A percentile compares a stretch with the other conserved stretches of the same genome.
Evolutionary conservation across 345 rosid genomes (phyloP).

Genomic region (Camelina hispida): DNA sequence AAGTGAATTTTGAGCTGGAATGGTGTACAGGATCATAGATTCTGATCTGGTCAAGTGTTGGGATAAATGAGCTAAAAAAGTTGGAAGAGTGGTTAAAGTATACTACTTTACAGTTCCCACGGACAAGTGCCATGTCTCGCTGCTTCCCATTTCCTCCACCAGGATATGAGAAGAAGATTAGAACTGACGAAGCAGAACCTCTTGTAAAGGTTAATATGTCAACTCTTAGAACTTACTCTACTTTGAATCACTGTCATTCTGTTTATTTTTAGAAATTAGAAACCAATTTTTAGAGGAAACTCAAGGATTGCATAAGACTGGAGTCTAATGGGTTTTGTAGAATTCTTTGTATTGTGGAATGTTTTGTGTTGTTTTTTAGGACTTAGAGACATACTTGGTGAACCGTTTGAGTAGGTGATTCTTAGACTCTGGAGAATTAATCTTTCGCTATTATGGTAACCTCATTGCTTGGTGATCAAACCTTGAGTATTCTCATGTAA

Average conservation of each 20-base stretch:
- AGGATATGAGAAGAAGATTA: conserved; percentile 85
- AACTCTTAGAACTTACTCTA: conserved; percentile 54
- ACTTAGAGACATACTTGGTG: neutral
- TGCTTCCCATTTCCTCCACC: conserved; percentile 98
- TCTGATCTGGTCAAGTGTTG: conserved; percentile 56
- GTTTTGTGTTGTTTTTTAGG: neutral
- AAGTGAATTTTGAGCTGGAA: conserved; percentile 49
- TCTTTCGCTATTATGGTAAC: neutral
- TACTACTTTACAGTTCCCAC: conserved; percentile 41
- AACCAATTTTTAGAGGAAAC: neutral
- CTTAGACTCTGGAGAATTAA: neutral
- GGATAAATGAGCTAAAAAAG: conserved; percentile 49
- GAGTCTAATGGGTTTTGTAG: neutral
- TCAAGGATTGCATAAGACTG: conserved; percentile 15
- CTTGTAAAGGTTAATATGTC: conserved; percentile 70
- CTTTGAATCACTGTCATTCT: neutral
- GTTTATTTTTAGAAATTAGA: neutral
- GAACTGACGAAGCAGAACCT: conserved; percentile 54
- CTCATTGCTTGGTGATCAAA: conserved; percentile 11
- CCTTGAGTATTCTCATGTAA: neutral
- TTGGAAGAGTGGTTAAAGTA: conserved; percentile 42
- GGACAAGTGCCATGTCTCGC: conserved; percentile 82
- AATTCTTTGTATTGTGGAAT: neutral
- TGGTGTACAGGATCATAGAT: conserved; percentile 58
- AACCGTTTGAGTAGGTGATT: neutral